A percentile compares a stretch with the other conserved stretches of the same genome.
These are phyloP conservation scores for Circinella umbellata DNA, from an alignment of 371 early-diverging fungal genomes.

Conservation along the genomic window DNA sequence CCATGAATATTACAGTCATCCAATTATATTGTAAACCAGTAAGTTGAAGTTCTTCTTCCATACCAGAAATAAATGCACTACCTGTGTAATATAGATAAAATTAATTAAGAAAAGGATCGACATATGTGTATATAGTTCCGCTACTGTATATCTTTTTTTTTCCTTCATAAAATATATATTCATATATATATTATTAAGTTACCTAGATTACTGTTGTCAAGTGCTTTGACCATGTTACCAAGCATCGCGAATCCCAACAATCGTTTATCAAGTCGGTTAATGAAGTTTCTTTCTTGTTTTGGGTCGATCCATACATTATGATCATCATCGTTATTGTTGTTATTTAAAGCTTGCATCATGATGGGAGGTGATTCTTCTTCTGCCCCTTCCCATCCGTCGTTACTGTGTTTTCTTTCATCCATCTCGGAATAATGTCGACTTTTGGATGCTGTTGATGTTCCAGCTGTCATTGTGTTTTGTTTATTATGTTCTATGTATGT, in stretches of 20 bases:
- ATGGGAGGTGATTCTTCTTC: neutral
- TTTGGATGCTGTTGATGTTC: neutral
- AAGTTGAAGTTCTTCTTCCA: conserved; percentile 52
- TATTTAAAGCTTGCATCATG: neutral
- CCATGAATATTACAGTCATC: conserved; percentile 48
- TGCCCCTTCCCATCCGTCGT: neutral
- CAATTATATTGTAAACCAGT: conserved; percentile 50
- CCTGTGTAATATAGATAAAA: conserved; percentile 15
- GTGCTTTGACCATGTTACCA: conserved; percentile 46
- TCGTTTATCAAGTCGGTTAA: conserved; percentile 40
- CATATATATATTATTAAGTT: neutral
- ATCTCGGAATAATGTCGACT: conserved; percentile 1
- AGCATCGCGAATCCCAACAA: conserved; percentile 50
- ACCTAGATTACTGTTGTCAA: conserved; percentile 50
- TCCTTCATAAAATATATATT: neutral
- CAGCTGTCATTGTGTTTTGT: too few relatives aligned
- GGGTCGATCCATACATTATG: conserved; percentile 11
- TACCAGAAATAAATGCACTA: conserved; percentile 56
- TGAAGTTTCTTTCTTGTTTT: conserved; percentile 32
- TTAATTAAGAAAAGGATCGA: too few relatives aligned
- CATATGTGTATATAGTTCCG: too few relatives aligned
- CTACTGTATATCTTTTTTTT: neutral
- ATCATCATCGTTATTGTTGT: neutral
- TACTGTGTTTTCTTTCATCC: neutral
- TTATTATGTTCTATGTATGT: neutral